A percentile compares a stretch with the other conserved stretches of the same genome.
These are phyloP conservation scores for Pseudopyrenochaeta lycopersici DNA, from an alignment of 2,329 filamentous ascomycete genomes.

Conservation along the genomic window DNA sequence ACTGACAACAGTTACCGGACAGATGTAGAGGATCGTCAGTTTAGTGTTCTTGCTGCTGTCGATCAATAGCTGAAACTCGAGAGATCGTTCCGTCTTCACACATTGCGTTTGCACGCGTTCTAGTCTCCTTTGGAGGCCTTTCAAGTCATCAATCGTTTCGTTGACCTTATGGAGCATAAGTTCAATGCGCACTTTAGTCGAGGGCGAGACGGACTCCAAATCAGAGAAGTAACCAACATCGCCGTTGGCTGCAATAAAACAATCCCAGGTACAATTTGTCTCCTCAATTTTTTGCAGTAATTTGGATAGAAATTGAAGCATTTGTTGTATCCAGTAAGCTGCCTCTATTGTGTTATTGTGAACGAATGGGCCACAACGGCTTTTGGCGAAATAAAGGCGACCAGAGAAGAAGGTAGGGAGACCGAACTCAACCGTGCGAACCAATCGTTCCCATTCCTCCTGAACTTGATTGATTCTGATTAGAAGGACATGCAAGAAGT, in stretches of 20 bases:
- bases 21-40: constrained; percentile 7
- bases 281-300: not conserved
- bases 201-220: not conserved
- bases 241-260: not conserved
- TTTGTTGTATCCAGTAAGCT: not conserved
- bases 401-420: too few species aligned
- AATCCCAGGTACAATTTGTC: not conserved
- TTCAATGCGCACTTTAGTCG: not conserved
- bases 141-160: not conserved
- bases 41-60: not conserved
- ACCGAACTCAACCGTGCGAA: not conserved
- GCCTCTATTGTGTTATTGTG: not conserved
- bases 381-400: not conserved
- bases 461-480: not conserved
- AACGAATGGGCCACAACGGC: not conserved
- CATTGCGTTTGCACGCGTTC: not conserved
- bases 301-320: not conserved
- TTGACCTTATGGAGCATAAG: not conserved
- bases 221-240: constrained; percentile 1
- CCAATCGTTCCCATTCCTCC: not conserved
- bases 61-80: not conserved
- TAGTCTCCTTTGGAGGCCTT: not conserved
- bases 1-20: constrained; percentile 11
- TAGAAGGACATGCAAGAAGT: constrained; percentile 4
- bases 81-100: not conserved